Conservation (phyloP, 2,329 filamentous ascomycete genomes). For the Trichoderma harzianum region DNA sequence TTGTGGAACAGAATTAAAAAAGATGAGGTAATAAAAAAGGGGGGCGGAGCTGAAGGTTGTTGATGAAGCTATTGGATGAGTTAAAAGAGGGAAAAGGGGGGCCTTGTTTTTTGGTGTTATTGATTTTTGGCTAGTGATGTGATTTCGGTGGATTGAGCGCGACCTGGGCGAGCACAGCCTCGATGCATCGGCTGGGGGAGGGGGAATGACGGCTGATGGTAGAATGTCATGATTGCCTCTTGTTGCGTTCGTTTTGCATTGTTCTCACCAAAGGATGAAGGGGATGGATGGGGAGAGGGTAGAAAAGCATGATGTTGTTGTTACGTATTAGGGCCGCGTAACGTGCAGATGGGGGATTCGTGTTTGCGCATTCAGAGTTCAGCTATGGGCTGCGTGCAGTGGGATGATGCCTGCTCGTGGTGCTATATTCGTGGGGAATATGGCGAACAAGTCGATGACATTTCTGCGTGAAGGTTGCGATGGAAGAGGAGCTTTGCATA, state of each 20-base stretch:
- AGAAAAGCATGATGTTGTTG: background rate
- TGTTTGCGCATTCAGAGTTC: conserved; percentile 5
- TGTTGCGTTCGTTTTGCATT: background rate
- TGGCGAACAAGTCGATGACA: background rate
- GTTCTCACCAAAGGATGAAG: background rate
- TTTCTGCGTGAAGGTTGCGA: background rate
- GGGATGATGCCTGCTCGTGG: background rate
- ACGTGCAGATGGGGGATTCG: background rate
- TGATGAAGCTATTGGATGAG: background rate
- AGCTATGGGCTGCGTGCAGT: background rate
- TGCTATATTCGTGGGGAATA: background rate
- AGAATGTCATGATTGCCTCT: background rate
- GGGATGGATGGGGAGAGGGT: background rate
- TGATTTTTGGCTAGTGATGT: background rate
- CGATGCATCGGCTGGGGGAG: background rate
- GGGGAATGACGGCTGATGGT: no score
- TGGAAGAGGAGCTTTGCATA: background rate
- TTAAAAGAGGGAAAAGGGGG: background rate
- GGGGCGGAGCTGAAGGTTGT: background rate
- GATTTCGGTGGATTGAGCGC: background rate
- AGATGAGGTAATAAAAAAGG: background rate
- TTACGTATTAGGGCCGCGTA: background rate
- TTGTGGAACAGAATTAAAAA: background rate
- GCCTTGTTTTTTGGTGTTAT: background rate
- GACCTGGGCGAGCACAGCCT: conserved; percentile 1